Conservation (phyloP, 129 eudicot genomes). For the Gnaphalium uliginosum region DNA sequence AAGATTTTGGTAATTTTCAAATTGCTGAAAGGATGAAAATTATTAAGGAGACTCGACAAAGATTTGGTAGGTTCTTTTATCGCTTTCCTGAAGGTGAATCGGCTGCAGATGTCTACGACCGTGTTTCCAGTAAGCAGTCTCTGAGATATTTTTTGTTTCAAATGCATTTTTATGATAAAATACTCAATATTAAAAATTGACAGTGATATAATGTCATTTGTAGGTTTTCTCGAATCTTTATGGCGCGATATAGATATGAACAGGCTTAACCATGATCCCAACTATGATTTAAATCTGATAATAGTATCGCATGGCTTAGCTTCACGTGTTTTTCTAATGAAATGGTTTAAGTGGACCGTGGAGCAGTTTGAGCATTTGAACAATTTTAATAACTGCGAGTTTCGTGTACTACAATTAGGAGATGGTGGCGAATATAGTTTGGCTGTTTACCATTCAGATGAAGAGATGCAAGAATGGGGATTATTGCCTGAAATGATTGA, state of each 20-base stretch:
- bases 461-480: constrained; percentile 70
- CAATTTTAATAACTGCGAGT: constrained; percentile 62
- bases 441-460: constrained; percentile 62
- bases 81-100: neutral
- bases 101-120: neutral
- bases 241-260: neutral
- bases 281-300: neutral
- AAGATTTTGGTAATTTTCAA: neutral
- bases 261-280: neutral
- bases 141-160: too few species aligned
- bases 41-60: neutral
- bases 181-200: too few species aligned
- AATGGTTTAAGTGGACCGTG: constrained; percentile 29
- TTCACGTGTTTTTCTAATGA: constrained; percentile 71
- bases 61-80: constrained; percentile 45
- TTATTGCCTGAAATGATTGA: constrained; percentile 67
- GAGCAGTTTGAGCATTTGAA: constrained; percentile 70
- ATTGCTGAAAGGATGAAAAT: constrained; percentile 3
- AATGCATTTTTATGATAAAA: too few species aligned
- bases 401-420: constrained; percentile 70
- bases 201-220: too few species aligned
- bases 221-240: neutral
- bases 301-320: constrained; percentile 56
- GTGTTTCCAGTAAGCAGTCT: neutral
- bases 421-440: constrained; percentile 68